These are phyloP conservation scores for Brassica juncea DNA, from an alignment of 345 rosid genomes.

Conservation along the genomic window DNA sequence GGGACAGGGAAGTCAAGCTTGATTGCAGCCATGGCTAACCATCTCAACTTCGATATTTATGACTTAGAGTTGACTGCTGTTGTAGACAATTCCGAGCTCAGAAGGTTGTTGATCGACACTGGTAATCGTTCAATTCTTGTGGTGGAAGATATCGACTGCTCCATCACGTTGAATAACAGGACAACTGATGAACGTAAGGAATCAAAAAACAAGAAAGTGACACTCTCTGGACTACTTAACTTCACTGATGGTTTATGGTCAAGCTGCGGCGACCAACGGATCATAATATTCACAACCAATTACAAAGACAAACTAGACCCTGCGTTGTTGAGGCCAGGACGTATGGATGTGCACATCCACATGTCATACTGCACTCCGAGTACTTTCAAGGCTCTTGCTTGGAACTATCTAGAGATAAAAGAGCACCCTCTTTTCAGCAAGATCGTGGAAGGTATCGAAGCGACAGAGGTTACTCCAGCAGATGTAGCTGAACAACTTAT, in stretches of 20 bases:
- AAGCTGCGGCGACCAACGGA: slow-evolving; percentile 61
- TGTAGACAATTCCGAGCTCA: slow-evolving; percentile 46
- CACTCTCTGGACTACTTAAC: slow-evolving; percentile 56
- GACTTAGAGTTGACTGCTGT: slow-evolving; percentile 60
- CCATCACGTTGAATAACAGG: slow-evolving; percentile 51
- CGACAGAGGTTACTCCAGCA: slow-evolving; percentile 46
- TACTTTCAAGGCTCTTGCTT: slow-evolving; percentile 39
- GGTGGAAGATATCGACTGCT: slow-evolving; percentile 70
- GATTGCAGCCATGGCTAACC: slow-evolving; percentile 78
- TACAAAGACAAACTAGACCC: slow-evolving; percentile 62
- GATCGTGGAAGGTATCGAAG: slow-evolving; percentile 37
- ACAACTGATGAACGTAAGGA: slow-evolving; percentile 9
- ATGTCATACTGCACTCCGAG: slow-evolving; percentile 52
- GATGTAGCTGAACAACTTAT: slow-evolving; percentile 51
- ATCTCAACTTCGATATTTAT: slow-evolving; percentile 67
- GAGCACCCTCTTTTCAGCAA: slow-evolving; percentile 32
- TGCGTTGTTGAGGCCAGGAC: slow-evolving; percentile 60
- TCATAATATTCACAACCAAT: slow-evolving; percentile 69
- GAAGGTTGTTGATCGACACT: slow-evolving; percentile 55
- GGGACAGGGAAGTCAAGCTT: slow-evolving; percentile 84
- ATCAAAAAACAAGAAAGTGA: slow-evolving; percentile 21
- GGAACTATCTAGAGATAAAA: slow-evolving; percentile 44
- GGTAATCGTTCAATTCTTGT: slow-evolving; percentile 65
- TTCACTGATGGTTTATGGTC: slow-evolving; percentile 68
- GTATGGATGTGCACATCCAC: slow-evolving; percentile 71